Percentiles rank a stretch among this genome's conserved stretches.
Conservation (phyloP, 208 protist species). For the Leishmania arabica region DNA sequence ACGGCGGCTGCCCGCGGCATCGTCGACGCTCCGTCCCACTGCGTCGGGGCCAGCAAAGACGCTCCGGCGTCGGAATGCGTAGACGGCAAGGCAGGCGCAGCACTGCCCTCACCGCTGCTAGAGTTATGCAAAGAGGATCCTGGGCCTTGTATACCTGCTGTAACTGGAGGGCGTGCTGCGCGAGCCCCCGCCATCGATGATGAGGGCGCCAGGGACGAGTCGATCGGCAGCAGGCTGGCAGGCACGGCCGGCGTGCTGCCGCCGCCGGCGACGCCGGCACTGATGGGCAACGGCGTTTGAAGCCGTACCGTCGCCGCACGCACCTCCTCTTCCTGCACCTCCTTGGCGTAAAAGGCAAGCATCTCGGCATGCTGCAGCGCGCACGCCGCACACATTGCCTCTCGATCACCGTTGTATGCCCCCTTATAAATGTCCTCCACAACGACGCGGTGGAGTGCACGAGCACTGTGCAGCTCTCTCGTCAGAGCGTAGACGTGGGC, state of each 20-base stretch:
- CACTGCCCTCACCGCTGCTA: neutral
- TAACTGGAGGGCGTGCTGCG: neutral
- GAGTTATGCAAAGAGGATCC: neutral
- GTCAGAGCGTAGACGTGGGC: conserved; percentile 33
- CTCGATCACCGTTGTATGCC: neutral
- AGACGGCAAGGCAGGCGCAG: neutral
- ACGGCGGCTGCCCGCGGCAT: neutral
- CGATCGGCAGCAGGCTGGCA: neutral
- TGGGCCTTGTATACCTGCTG: neutral
- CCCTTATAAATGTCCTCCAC: conserved; percentile 6
- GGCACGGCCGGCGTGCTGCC: neutral
- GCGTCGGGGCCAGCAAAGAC: neutral
- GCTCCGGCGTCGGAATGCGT: neutral
- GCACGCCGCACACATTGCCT: conserved; percentile 20
- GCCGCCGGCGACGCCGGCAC: neutral
- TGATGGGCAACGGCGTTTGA: neutral
- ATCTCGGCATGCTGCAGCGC: conserved; percentile 6
- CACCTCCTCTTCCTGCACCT: conserved; percentile 10
- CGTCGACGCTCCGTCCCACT: neutral
- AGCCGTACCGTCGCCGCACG: neutral
- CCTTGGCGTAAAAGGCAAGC: neutral
- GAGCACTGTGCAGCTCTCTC: conserved; percentile 16
- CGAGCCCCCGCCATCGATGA: neutral
- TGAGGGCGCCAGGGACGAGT: neutral
- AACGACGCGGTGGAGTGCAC: conserved; percentile 14